Conservation (phyloP, 306 rosid species). For the Ormosia semicastrata region DNA sequence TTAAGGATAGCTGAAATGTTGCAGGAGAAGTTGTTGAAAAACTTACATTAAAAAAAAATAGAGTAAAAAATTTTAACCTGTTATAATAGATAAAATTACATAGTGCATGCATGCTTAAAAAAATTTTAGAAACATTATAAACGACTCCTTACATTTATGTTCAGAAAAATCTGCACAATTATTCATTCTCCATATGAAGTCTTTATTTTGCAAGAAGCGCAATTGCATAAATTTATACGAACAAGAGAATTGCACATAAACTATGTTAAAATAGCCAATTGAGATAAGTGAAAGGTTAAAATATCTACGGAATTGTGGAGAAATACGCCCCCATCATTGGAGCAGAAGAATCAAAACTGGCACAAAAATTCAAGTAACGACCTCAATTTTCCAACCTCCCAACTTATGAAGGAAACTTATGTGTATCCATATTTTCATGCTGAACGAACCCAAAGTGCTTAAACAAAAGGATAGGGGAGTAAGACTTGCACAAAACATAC, state of each 20-base stretch:
- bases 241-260: background rate
- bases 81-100: no score
- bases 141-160: background rate
- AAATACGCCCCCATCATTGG: background rate
- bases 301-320: background rate
- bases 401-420: background rate
- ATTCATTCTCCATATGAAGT: background rate
- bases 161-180: background rate
- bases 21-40: no score
- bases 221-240: background rate
- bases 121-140: no score
- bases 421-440: constrained; percentile 31
- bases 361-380: background rate
- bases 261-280: background rate
- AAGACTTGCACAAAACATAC: background rate
- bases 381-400: background rate
- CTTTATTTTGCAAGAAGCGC: background rate
- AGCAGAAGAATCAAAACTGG: background rate
- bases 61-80: no score
- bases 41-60: background rate
- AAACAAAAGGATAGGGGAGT: background rate
- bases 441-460: background rate
- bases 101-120: no score
- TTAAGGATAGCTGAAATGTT: no score
- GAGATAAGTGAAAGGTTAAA: background rate